A percentile compares a stretch with the other conserved stretches of the same genome.
phyloP scores from a whole-genome alignment of 169 alveolate species.

The Plasmodium falciparum region DNA sequence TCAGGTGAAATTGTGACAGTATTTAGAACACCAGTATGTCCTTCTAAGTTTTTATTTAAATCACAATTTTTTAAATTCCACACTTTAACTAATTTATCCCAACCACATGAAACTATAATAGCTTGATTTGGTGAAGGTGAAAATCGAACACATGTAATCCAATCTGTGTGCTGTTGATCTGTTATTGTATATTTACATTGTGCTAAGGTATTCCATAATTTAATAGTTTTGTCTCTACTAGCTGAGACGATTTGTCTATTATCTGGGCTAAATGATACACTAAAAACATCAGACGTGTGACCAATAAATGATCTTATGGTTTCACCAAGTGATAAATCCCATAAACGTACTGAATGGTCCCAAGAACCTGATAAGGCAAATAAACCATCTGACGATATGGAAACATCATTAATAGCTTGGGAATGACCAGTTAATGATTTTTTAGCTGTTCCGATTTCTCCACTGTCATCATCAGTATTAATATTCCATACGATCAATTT shows the following conservation, averaged over 20 bases:
- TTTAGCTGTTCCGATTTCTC: constrained; percentile 89
- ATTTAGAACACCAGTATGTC: constrained; percentile 96
- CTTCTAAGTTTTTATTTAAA: constrained; percentile 94
- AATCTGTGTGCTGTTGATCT: constrained; percentile 96
- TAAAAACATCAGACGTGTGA: constrained; percentile 95
- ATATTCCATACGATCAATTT: constrained; percentile 89
- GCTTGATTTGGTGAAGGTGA: constrained; percentile 96
- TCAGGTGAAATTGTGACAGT: constrained; percentile 97
- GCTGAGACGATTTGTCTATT: constrained; percentile 99
- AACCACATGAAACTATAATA: constrained; percentile 96
- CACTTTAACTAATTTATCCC: constrained; percentile 98
- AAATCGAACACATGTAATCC: constrained; percentile 98
- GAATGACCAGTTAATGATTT: constrained; percentile 92
- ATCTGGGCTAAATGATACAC: constrained; percentile 98
- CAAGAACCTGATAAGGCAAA: constrained; percentile 96
- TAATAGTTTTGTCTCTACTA: constrained; percentile 96
- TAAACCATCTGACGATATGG: constrained; percentile 95
- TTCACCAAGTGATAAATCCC: constrained; percentile 94
- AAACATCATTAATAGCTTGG: constrained; percentile 94
- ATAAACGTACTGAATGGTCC: constrained; percentile 93
- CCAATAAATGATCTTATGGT: constrained; percentile 94
- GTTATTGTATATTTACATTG: constrained; percentile 96
- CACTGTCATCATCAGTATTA: constrained; percentile 84
- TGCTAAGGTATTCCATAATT: constrained; percentile 98
- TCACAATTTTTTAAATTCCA: constrained; percentile 95